Percentiles rank a stretch among this genome's conserved stretches.
Evolutionary conservation across 2,329 filamentous ascomycete species (phyloP).

Genomic region (Neonectria faginata): DNA sequence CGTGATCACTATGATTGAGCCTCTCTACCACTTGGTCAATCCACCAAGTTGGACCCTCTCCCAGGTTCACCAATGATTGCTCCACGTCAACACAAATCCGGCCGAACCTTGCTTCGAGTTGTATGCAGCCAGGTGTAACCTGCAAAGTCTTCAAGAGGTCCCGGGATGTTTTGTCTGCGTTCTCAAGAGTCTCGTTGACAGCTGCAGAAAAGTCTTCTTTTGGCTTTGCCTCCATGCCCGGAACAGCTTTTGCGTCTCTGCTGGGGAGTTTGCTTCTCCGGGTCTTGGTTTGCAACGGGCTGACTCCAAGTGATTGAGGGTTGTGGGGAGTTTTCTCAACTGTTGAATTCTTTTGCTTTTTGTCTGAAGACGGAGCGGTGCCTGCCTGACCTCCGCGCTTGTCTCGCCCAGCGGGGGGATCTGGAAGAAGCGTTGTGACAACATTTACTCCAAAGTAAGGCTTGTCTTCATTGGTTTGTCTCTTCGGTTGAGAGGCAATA

Average conservation of each 20-base stretch:
- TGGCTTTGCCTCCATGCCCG: background rate
- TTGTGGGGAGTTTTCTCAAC: background rate
- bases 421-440: slow-evolving; percentile 10
- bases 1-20: slow-evolving; percentile 21
- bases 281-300: background rate
- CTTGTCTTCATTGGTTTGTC: slow-evolving; percentile 13
- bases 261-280: background rate
- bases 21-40: slow-evolving; percentile 15
- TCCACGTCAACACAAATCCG: slow-evolving; percentile 45
- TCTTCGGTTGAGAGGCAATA: slow-evolving; percentile 20
- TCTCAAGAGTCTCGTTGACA: background rate
- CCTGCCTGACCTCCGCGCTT: background rate
- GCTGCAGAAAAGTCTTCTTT: background rate
- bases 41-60: slow-evolving; percentile 35
- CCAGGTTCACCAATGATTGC: slow-evolving; percentile 35
- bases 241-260: background rate
- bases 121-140: slow-evolving; percentile 41
- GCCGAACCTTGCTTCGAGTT: slow-evolving; percentile 45
- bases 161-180: slow-evolving; percentile 26
- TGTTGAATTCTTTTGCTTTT: background rate
- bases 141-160: slow-evolving; percentile 37
- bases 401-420: background rate
- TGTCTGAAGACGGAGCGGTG: background rate
- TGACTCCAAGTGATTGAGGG: background rate
- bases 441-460: slow-evolving; percentile 27